Base-by-base conservation (phyloP, 1,284 basidiomycete genomes). In the Leccinum huronense region DNA sequence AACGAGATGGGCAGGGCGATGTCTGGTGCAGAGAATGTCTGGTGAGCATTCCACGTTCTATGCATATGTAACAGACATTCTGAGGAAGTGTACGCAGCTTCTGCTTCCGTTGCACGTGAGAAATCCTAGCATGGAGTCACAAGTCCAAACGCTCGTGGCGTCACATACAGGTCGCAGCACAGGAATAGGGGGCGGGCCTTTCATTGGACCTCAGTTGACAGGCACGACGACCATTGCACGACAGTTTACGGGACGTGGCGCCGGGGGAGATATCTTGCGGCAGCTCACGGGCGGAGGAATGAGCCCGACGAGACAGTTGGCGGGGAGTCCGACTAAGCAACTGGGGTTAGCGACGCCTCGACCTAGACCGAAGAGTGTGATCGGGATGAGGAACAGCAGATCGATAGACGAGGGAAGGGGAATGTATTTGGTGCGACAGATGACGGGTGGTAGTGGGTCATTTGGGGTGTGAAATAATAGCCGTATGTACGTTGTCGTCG, bases 1-100 rank as follows among this genome's bases (percentile, higher is more conserved):
- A 90, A 76, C 82, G 79, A 30, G 88, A 88, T 71, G 78, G 76
- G 14, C 84, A 88, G 54, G 89, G 89, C 2, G 82, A 84, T 8
- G 84, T 93, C 33, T 93, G 90, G 89, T 94, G 91, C 75, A 81
- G 91, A 67, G 90, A 91, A 75, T 94, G 91, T 74, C 79, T 88
- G 72, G 92, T 93, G 72, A 77, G 84, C 77, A 42, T 59, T 63
- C 38, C 30, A 59, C 54, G 60, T 42, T 62, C 65, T 38, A 60
- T 63, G 31, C 42, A 6, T 58, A 51, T 27, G 36, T 7, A 53
- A 33, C 23, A 59, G n/a, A 67, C 57, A 58, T 63, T 67, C 63
- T 65, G 59, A 61, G 63, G 36, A 65, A 65, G 30, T 63, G 30
- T 34, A 66, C 58, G 45, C 67, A 91, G 88, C 79, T 90, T 48